phyloP scores from a whole-genome alignment of 1,139 yeast species.

The Kodamaea sp. region DNA sequence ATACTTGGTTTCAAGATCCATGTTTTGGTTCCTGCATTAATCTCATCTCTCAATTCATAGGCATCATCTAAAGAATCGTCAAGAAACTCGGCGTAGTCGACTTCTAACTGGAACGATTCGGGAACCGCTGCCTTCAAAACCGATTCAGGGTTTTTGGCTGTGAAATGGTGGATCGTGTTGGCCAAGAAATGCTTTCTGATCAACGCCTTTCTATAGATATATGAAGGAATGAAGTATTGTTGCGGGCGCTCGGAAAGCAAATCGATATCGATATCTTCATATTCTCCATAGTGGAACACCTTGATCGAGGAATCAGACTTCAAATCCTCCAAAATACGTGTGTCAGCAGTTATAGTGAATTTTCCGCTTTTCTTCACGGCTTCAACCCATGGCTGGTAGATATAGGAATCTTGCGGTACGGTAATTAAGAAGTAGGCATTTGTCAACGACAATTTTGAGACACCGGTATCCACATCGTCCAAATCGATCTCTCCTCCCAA shows the following conservation, averaged over 20 bases:
- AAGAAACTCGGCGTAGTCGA: slow-evolving; percentile 94
- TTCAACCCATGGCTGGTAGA: slow-evolving; percentile 54
- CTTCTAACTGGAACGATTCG: slow-evolving; percentile 74
- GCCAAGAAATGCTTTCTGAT: slow-evolving; percentile 88
- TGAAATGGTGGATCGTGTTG: slow-evolving; percentile 72
- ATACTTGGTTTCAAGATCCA: slow-evolving; percentile 95
- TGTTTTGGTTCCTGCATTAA: slow-evolving; percentile 61
- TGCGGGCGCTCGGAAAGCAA: slow-evolving; percentile 36
- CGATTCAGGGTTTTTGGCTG: slow-evolving; percentile 73
- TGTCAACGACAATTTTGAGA: neutral
- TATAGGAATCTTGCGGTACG: slow-evolving; percentile 46
- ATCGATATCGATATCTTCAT: slow-evolving; percentile 85
- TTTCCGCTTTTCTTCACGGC: slow-evolving; percentile 39
- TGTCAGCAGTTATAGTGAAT: slow-evolving; percentile 28
- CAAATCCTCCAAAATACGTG: slow-evolving; percentile 21
- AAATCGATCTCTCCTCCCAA: slow-evolving; percentile 57
- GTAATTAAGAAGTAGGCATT: slow-evolving; percentile 28
- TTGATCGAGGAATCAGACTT: slow-evolving; percentile 22
- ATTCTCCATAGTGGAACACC: slow-evolving; percentile 81
- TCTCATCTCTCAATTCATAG: slow-evolving; percentile 79
- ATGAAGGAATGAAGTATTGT: slow-evolving; percentile 72
- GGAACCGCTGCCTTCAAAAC: slow-evolving; percentile 65
- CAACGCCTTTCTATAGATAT: slow-evolving; percentile 81
- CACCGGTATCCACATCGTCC: slow-evolving; percentile 13
- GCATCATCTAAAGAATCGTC: slow-evolving; percentile 93